Percentiles rank a stretch among this genome's conserved stretches.
These are phyloP conservation scores for Salvia hispanica DNA, from an alignment of 257 asterid genomes.

Conservation along the genomic window DNA sequence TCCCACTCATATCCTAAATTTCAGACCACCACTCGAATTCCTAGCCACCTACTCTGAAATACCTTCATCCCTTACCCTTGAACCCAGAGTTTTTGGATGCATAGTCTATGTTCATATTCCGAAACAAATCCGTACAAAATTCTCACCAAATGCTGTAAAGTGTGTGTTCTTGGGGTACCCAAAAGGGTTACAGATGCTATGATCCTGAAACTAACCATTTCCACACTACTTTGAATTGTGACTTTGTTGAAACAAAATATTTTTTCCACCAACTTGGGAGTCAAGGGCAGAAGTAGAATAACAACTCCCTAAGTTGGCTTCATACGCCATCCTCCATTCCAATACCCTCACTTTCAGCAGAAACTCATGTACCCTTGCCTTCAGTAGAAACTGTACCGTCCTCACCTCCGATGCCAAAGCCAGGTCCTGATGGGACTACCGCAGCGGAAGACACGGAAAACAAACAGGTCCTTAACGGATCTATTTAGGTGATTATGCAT, in stretches of 20 bases:
- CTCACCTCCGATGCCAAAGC: no score
- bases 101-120: neutral
- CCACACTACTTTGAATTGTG: neutral
- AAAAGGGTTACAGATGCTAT: neutral
- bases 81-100: slow-evolving; percentile 11
- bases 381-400: no score
- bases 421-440: no score
- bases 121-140: neutral
- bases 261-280: slow-evolving; percentile 1
- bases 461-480: no score
- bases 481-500: no score
- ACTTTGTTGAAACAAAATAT: neutral
- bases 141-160: neutral
- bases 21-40: neutral
- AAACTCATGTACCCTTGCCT: neutral
- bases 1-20: slow-evolving; percentile 1
- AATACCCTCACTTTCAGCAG: neutral
- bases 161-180: slow-evolving; percentile 1
- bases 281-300: neutral
- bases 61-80: slow-evolving; percentile 1
- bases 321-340: neutral
- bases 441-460: no score
- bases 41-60: neutral
- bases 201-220: neutral
- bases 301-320: slow-evolving; percentile 10